Base-by-base conservation (phyloP, 73 alveolate genomes). In the Paramecium bursaria region DNA sequence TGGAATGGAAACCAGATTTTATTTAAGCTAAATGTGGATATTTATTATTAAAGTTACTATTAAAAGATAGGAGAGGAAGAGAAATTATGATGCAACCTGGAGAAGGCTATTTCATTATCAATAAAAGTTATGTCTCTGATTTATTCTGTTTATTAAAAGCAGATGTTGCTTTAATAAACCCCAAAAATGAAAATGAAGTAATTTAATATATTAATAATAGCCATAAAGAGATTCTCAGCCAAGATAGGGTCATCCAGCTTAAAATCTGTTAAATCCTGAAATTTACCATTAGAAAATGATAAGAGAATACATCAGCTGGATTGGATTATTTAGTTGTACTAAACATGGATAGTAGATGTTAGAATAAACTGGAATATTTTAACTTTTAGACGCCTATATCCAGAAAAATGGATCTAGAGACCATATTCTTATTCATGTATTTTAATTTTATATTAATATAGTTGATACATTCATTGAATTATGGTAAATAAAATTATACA, bases 221-320 rank as follows among this genome's bases (percentile, higher is more conserved):
- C 11, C 50, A 1, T 60, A 50, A 15, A 26, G 33, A 1, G 82
- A 67, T 39, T 7, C 14, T 39, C 11, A 39, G 27, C 33, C 19
- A 10, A 26, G 35, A n/a, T 39, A 67, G 21, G 33, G 15, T 25
- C 88, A 77, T 53, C 50, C 75, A 35, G 88, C 88, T 3, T 23
- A 57, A 33, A 19, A 15, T 14, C 73, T 77, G 17, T 26, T 77
- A 22, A 31, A 51, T 10, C 82, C 88, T 21, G 52, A 46, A 35
- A 39, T 52, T 31, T 77, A 35, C 39, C 44, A 53, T 48, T 48
- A 77, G 23, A 77, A 77, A 27, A 77, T 77, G 88, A 77, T 77
- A 22, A 35, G 88, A 77, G 88, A 77, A 46, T 77, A 77, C 50
- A 52, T 77, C 1, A 48, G 77, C n/a, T 77, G 88, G 88, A 77